Conservation (phyloP, 495 filamentous ascomycete genomes). For the Neurospora tetraspora region DNA sequence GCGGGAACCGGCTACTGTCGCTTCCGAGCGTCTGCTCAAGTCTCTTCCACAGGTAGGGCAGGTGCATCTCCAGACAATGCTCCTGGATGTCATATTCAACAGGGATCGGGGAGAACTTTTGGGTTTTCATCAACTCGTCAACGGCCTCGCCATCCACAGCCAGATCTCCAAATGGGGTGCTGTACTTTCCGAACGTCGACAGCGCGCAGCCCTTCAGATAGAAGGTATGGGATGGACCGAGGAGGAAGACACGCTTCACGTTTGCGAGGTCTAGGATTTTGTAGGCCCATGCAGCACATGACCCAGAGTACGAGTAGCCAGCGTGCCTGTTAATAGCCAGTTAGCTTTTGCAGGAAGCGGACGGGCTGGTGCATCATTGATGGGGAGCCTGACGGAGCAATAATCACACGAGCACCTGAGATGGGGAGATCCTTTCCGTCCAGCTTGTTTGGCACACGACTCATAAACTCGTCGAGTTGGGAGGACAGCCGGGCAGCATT, state of each 20-base stretch:
- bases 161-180: constrained; percentile 77
- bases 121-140: constrained; percentile 48
- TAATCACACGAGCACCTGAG: constrained; percentile 74
- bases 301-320: constrained; percentile 90
- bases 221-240: constrained; percentile 88
- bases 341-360: not conserved
- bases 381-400: constrained; percentile 71
- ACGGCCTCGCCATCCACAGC: constrained; percentile 61
- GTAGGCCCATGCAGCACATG: constrained; percentile 92
- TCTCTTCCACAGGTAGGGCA: constrained; percentile 88
- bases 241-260: constrained; percentile 83
- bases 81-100: constrained; percentile 66
- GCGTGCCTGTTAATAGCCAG: constrained; percentile 57
- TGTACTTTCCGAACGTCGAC: constrained; percentile 63
- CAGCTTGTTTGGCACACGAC: constrained; percentile 55
- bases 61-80: constrained; percentile 94
- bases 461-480: constrained; percentile 75
- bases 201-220: constrained; percentile 71
- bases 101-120: constrained; percentile 67
- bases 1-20: constrained; percentile 47
- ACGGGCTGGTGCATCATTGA: not conserved
- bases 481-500: constrained; percentile 45
- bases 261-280: constrained; percentile 71
- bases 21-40: constrained; percentile 45
- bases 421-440: constrained; percentile 55